Evolutionary conservation across 2,329 filamentous ascomycete genomes (phyloP).

Genomic region (Ramularia collo-cygni): DNA sequence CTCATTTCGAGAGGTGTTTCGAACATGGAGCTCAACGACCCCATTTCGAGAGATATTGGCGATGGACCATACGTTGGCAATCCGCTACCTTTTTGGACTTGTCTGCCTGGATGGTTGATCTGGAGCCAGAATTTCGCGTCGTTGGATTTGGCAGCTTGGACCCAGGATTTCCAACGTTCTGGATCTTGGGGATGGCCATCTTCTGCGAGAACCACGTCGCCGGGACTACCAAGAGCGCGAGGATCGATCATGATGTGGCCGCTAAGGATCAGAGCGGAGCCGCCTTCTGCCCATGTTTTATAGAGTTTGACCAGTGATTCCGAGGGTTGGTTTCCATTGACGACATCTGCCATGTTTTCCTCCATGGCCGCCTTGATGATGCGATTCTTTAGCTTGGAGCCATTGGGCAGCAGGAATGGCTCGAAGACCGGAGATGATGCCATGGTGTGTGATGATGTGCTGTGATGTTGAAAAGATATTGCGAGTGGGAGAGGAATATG

Average conservation of each 20-base stretch:
- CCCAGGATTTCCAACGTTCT: constrained; percentile 4
- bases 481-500: too few species aligned
- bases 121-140: constrained; percentile 11
- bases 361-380: constrained; percentile 17
- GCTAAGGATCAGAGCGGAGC: constrained; percentile 10
- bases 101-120: constrained; percentile 16
- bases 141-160: constrained; percentile 3
- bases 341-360: constrained; percentile 11
- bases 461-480: background rate
- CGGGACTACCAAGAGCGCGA: constrained; percentile 5
- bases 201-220: constrained; percentile 10
- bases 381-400: constrained; percentile 12
- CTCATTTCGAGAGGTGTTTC: constrained; percentile 9
- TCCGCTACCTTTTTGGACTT: constrained; percentile 8
- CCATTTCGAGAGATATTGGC: constrained; percentile 8
- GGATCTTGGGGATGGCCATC: constrained; percentile 2
- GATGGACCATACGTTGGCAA: constrained; percentile 9
- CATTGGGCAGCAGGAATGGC: constrained; percentile 10
- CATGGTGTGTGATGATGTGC: background rate
- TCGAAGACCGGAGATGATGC: constrained; percentile 4
- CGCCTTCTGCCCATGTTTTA: constrained; percentile 10
- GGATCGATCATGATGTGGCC: constrained; percentile 16
- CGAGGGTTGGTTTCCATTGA: constrained; percentile 6
- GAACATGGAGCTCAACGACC: constrained; percentile 8
- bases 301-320: constrained; percentile 5